These are phyloP conservation scores for Fusarium decemcellulare DNA, from an alignment of 2,329 filamentous ascomycete species.

Conservation along the genomic window DNA sequence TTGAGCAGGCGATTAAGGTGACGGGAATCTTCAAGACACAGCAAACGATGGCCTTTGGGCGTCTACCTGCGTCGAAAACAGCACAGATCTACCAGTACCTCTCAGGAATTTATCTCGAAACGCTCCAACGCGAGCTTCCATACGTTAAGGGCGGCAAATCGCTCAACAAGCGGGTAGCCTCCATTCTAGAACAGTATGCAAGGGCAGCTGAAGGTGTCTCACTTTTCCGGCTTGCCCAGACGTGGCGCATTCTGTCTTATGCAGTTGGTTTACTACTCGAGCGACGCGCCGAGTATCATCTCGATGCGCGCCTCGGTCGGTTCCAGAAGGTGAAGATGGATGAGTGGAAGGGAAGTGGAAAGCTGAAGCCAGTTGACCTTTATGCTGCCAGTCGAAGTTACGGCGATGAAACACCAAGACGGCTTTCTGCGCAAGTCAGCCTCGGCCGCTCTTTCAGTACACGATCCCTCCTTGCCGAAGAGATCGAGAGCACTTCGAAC, in stretches of 20 bases:
- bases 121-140: slow-evolving; percentile 65
- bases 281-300: slow-evolving; percentile 70
- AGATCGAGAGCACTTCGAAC: slow-evolving; percentile 75
- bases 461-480: slow-evolving; percentile 66
- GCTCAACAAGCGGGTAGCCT: slow-evolving; percentile 62
- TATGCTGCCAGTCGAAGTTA: slow-evolving; percentile 44
- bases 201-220: slow-evolving; percentile 69
- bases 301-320: slow-evolving; percentile 62
- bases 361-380: slow-evolving; percentile 45
- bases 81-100: slow-evolving; percentile 69
- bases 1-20: slow-evolving; percentile 71
- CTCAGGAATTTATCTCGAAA: slow-evolving; percentile 69
- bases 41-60: slow-evolving; percentile 75
- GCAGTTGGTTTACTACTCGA: slow-evolving; percentile 68
- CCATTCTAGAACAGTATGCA: slow-evolving; percentile 70
- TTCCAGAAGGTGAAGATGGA: slow-evolving; percentile 53
- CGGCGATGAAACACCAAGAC: slow-evolving; percentile 57
- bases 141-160: slow-evolving; percentile 52
- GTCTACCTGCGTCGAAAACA: slow-evolving; percentile 66
- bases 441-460: slow-evolving; percentile 51
- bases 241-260: slow-evolving; percentile 73
- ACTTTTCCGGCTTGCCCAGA: slow-evolving; percentile 73
- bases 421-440: slow-evolving; percentile 45
- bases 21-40: slow-evolving; percentile 71
- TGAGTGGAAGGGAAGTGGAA: slow-evolving; percentile 48